Evolutionary conservation across 2,329 filamentous ascomycete species (phyloP), one percentile per base, ranked within the genome.

Genomic region (Colletotrichum sp.): DNA sequence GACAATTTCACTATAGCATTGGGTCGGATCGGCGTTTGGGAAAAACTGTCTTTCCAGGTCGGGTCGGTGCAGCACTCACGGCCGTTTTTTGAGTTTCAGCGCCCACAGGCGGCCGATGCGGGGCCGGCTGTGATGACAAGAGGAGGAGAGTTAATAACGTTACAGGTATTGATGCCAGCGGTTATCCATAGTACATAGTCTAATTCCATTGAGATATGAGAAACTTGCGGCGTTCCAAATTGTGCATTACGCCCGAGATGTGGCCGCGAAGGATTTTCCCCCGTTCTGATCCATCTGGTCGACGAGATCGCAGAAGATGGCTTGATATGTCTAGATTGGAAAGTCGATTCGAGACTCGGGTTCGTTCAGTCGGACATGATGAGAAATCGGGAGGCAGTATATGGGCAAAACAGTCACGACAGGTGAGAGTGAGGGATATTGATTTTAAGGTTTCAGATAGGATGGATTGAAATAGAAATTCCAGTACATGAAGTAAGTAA

Each of bases 11-110:
- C 43, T 52, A 52, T 52, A 34, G 58, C 70, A 65, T 74, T 69
- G 70, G 71, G 60, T 65, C 56, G 36, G 48, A 73, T 60, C 55
- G 70, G 74, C 70, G 70, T 74, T 69, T 74, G 58, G 70, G 64
- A 48, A 60, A 69, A 74, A 72, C 52, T 72, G 39, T 75, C 55
- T 75, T 75, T 66, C 43, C 61, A 67, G 69, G 36, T 28, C 39
- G 52, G 65, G 43, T 30, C 34, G 64, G 61, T 36, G 27, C 43
- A 52, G 43, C 43, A 56, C 43, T 32, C 30, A 65, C 64, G 43
- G 36, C 69, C n/a, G 56, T 39, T 74, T 32, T 75, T 56, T 66
- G 34, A 36, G 28, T 66, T 34, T 66, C 52, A 62, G 32, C 52
- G n/a, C 28, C 28, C 28, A 56, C 25, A 58, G 66, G 39, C n/a